Evolutionary conservation across 352 stramenopile species (phyloP).

Genomic region (Phytophthora cactorum): DNA sequence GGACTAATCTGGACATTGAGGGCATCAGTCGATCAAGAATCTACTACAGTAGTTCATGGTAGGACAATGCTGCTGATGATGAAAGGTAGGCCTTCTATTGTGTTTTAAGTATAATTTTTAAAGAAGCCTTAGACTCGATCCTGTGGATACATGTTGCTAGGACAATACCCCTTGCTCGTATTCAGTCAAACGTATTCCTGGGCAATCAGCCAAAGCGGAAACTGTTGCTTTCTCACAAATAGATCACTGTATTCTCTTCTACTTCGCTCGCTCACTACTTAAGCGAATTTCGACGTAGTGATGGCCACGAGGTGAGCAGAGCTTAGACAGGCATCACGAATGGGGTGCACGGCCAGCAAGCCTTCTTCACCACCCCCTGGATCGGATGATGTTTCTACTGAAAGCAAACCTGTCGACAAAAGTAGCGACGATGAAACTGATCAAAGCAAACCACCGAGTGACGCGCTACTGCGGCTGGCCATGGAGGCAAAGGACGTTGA

Average conservation of each 20-base stretch:
- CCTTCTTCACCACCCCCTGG: conserved; percentile 7
- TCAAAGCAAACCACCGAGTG: conserved; percentile 4
- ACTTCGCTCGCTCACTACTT: background rate
- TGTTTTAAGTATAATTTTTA: too few species aligned
- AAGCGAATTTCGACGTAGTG: conserved; percentile 19
- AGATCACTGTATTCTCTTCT: background rate
- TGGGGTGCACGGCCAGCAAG: conserved; percentile 32
- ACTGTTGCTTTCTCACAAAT: conserved; percentile 28
- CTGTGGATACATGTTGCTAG: too few species aligned
- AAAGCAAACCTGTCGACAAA: background rate
- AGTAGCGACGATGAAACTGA: conserved; percentile 1
- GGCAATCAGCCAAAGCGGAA: background rate
- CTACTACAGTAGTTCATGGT: too few species aligned
- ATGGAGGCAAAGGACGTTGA: conserved; percentile 22
- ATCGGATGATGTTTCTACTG: conserved; percentile 3
- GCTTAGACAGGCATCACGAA: conserved; percentile 17
- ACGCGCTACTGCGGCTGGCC: conserved; percentile 26
- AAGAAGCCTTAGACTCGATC: too few species aligned
- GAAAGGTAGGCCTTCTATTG: too few species aligned
- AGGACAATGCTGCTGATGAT: too few species aligned
- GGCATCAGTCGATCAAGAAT: too few species aligned
- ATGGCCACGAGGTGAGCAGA: conserved; percentile 20
- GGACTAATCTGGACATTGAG: too few species aligned
- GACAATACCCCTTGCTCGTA: too few species aligned
- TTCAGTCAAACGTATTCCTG: too few species aligned